Evolutionary conservation across 176 grass and related monocot species (phyloP).

Genomic region (Bonia amplexicaulis): DNA sequence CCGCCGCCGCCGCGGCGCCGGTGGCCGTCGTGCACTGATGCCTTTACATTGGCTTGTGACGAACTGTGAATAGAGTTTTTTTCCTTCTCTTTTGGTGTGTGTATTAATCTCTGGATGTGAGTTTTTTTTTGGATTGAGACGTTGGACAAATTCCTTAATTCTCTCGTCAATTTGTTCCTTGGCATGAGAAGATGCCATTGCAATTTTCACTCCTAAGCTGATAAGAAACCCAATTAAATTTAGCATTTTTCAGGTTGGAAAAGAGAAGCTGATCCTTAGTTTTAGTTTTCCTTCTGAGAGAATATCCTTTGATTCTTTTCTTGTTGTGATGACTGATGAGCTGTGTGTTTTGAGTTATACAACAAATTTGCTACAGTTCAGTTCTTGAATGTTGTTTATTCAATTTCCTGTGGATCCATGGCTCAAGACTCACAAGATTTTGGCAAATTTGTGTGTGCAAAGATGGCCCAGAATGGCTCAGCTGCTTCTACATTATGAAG

Average conservation of each 20-base stretch:
- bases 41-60: background rate
- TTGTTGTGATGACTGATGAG: background rate
- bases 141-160: slow-evolving; percentile 7
- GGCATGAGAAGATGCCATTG: background rate
- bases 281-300: background rate
- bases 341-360: background rate
- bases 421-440: background rate
- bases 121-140: background rate
- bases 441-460: background rate
- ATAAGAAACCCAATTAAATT: background rate
- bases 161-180: background rate
- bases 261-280: background rate
- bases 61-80: slow-evolving; percentile 31
- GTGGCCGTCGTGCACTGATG: slow-evolving; percentile 29
- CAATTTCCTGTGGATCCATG: background rate
- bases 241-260: background rate
- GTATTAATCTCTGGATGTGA: slow-evolving; percentile 34
- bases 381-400: background rate
- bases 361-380: background rate
- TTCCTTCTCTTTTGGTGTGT: background rate
- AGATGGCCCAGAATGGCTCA: background rate
- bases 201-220: background rate
- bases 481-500: background rate
- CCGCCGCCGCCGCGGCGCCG: background rate
- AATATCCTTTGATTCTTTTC: background rate